These are phyloP conservation scores for Lentinula boryana DNA, from an alignment of 768 basidiomycete species.

Conservation along the genomic window DNA sequence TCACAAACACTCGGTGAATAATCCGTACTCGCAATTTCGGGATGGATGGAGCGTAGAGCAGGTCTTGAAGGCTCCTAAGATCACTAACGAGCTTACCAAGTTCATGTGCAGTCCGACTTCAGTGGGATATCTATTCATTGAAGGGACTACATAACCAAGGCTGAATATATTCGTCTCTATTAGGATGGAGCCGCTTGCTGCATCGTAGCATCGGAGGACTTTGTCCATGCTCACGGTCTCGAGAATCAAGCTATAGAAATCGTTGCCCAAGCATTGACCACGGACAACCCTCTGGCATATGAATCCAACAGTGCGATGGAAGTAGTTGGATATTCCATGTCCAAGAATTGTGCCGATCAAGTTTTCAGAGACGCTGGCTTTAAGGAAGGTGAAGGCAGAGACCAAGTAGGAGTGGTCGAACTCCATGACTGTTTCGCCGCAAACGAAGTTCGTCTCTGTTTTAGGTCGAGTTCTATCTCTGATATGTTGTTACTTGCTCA, in stretches of 20 bases:
- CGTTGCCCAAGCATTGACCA: conserved; percentile 56
- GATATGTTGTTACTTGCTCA: not conserved
- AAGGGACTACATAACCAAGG: too few species aligned
- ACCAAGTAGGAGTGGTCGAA: conserved; percentile 80
- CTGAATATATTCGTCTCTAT: not conserved
- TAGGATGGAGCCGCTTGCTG: conserved; percentile 76
- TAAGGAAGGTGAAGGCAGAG: conserved; percentile 51
- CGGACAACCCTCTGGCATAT: conserved; percentile 61
- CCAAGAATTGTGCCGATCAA: conserved; percentile 58
- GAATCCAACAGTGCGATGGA: conserved; percentile 72
- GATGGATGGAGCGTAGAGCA: conserved; percentile 73
- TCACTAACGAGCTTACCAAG: conserved; percentile 71
- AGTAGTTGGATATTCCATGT: conserved; percentile 76
- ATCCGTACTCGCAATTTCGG: conserved; percentile 84
- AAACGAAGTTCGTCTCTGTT: conserved; percentile 51
- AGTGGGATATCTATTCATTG: conserved; percentile 24
- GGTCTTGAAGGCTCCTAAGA: conserved; percentile 58
- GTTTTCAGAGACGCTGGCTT: conserved; percentile 73
- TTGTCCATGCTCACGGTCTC: conserved; percentile 63
- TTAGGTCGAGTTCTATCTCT: not conserved
- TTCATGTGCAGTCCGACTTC: conserved; percentile 88
- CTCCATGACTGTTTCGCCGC: conserved; percentile 84
- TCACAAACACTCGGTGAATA: conserved; percentile 74
- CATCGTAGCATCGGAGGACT: conserved; percentile 72
- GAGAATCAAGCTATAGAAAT: conserved; percentile 89